These are phyloP conservation scores for Closterium sp. DNA, from an alignment of 139 green algal species.

Conservation along the genomic window DNA sequence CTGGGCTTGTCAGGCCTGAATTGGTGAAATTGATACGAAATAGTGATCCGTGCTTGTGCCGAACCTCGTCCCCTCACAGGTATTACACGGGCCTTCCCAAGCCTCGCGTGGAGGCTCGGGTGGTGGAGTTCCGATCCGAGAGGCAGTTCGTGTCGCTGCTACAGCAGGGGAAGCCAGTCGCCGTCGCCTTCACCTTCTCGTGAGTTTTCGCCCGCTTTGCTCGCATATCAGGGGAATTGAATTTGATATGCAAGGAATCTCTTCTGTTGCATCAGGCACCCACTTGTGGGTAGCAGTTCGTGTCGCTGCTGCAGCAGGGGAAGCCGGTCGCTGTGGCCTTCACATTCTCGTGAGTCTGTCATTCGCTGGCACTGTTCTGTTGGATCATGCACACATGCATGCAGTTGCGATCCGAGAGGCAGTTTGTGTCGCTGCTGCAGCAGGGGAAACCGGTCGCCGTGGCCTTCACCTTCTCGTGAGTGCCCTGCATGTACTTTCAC, in stretches of 20 bases:
- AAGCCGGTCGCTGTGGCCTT: no score
- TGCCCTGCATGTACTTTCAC: background rate
- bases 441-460: conserved; percentile 36
- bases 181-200: conserved; percentile 40
- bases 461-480: conserved; percentile 33
- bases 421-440: conserved; percentile 3
- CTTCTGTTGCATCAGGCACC: no score
- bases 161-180: conserved; percentile 32
- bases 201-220: no score
- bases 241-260: no score
- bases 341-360: conserved; percentile 14
- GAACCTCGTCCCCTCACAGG: background rate
- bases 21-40: no score
- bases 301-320: no score
- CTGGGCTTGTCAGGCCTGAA: no score
- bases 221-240: no score
- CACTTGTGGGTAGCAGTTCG: no score
- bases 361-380: no score
- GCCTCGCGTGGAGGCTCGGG: background rate
- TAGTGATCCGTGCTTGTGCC: background rate
- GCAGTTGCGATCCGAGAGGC: no score
- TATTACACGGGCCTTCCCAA: conserved; percentile 31
- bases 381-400: no score
- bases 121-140: conserved; percentile 46
- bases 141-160: conserved; percentile 40